Conservation (phyloP, 805 yeast species). For the Wickerhamomyces tratensis region DNA sequence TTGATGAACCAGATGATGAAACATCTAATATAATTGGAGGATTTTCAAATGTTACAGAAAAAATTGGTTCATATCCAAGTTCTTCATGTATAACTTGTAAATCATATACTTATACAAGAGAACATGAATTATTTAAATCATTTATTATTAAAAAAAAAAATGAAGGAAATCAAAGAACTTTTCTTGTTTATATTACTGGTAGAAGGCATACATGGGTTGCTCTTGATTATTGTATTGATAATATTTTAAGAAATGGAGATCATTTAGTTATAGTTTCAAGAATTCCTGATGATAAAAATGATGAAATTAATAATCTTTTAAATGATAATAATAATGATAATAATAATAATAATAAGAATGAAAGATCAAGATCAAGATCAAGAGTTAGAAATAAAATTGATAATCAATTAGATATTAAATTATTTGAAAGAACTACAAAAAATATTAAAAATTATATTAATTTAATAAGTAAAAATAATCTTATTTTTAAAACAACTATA, state of each 20-base stretch:
- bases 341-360: background rate
- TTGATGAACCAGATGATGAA: too few relatives aligned
- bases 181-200: slow-evolving; percentile 60
- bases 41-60: background rate
- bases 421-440: slow-evolving; percentile 32
- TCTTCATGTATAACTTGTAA: slow-evolving; percentile 6
- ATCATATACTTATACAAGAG: slow-evolving; percentile 5
- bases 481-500: slow-evolving; percentile 41
- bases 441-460: slow-evolving; percentile 44
- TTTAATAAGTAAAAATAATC: slow-evolving; percentile 34
- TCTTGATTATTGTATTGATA: slow-evolving; percentile 55
- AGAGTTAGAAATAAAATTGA: background rate
- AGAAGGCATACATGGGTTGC: slow-evolving; percentile 78
- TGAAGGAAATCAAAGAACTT: slow-evolving; percentile 27
- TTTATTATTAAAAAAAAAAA: slow-evolving; percentile 2
- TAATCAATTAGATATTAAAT: slow-evolving; percentile 25
- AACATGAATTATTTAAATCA: background rate
- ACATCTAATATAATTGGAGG: background rate
- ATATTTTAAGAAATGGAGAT: slow-evolving; percentile 55
- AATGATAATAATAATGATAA: slow-evolving; percentile 1
- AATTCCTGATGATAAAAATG: slow-evolving; percentile 18
- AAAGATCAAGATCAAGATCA: slow-evolving; percentile 3
- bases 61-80: slow-evolving; percentile 16
- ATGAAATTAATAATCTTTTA: background rate
- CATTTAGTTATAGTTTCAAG: slow-evolving; percentile 54